Base-by-base conservation (phyloP, 305 asterid genomes). In the Ajuga reptans region DNA sequence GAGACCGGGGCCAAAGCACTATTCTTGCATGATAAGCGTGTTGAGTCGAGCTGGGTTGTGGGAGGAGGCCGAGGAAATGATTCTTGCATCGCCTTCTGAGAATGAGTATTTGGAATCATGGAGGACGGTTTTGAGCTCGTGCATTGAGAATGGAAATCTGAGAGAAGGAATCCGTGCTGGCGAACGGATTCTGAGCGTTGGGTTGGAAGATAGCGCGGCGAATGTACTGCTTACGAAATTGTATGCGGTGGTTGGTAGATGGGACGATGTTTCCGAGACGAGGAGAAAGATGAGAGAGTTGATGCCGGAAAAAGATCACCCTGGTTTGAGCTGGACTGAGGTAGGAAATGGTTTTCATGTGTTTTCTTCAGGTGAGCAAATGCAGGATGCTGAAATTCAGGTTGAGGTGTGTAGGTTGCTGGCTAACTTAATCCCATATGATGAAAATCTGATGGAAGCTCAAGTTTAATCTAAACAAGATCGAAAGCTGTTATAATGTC, bases 321-420 rank as follows among this genome's bases (percentile, higher is more conserved):
- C 90, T 0, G 98, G 96, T 42, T 53, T 88, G 14, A 90, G 97
- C 79, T 92, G 97, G 95, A 81, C 83, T 68, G 91, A 88, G 76
- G 78, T 80, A 2, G 43, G 6, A 58, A 82, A 82, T 46, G 52
- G 54, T 70, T 58, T 83, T 9, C 83, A 79, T 9, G 84, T 82
- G 29, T 91, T 89, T 71, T 78, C 79, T 71, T 84, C 84, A 0
- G 84, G 89, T 4, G 95, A 87, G 78, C 81, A 72, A 60, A 72
- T 83, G 1, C 85, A 84, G 57, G 50, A 59, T 47, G 72, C 58
- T 43, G 92, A 84, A 37, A 45, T 83, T 45, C 54, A 58, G 69
- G 62, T 41, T 18, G 91, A 80, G 79, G 17, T 87, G 71, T 56
- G 68, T 51, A 78, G 78, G 57, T 49, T 87, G 69, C 54, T 78